These are phyloP conservation scores for Typha latifolia DNA, from an alignment of 176 grass and related monocot genomes.

Conservation along the genomic window DNA sequence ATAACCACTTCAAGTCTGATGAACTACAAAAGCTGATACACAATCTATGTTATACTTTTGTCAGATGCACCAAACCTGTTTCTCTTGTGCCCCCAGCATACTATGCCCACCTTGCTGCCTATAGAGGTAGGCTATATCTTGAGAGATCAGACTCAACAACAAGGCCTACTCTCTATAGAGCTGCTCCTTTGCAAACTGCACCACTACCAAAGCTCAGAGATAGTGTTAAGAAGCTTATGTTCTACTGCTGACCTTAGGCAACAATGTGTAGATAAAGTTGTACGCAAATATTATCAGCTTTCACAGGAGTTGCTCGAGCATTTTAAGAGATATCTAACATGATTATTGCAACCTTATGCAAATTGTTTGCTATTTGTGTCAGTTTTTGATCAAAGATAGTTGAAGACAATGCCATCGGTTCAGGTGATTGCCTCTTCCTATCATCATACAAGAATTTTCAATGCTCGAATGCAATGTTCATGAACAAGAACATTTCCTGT, in stretches of 20 bases:
- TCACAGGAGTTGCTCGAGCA: neutral
- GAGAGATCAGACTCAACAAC: constrained; percentile 54
- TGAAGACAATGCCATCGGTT: too few species aligned
- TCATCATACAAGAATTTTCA: too few species aligned
- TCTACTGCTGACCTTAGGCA: constrained; percentile 58
- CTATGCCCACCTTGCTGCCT: constrained; percentile 83
- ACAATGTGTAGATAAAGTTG: neutral
- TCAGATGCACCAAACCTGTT: constrained; percentile 73
- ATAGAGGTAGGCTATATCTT: constrained; percentile 83
- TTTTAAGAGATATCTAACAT: too few species aligned
- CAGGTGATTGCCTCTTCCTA: too few species aligned
- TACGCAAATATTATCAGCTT: neutral
- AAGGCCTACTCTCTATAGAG: constrained; percentile 39
- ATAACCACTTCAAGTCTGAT: constrained; percentile 67
- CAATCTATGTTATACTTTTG: constrained; percentile 86
- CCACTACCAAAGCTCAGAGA: constrained; percentile 81
- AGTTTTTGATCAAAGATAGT: too few species aligned
- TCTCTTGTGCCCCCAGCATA: constrained; percentile 83
- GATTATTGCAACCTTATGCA: too few species aligned
- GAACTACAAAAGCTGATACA: constrained; percentile 87
- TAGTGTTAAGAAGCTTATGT: constrained; percentile 85
- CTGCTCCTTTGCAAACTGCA: constrained; percentile 41
- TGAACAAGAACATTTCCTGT: too few species aligned
- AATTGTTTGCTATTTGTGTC: too few species aligned
- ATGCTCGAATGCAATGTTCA: too few species aligned